phyloP scores from a whole-genome alignment of 2,329 filamentous ascomycete genomes.

The Dothidotthia symphoricarpi region DNA sequence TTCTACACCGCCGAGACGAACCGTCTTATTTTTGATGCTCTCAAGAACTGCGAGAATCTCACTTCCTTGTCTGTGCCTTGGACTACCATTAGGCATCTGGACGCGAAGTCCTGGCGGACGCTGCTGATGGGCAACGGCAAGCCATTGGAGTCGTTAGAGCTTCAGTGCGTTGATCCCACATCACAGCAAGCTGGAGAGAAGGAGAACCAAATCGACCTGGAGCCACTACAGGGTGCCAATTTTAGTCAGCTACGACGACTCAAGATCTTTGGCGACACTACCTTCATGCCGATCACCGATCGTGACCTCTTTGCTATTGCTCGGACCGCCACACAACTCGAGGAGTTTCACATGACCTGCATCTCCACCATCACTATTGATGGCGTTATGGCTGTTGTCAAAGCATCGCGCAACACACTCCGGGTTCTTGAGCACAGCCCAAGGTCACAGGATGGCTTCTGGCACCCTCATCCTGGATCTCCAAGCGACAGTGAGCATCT shows the following conservation, averaged over 20 bases:
- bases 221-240: constrained; percentile 49
- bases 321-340: constrained; percentile 51
- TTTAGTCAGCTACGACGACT: constrained; percentile 52
- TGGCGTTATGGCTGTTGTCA: constrained; percentile 53
- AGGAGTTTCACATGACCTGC: constrained; percentile 55
- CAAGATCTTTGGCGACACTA: constrained; percentile 56
- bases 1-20: constrained; percentile 54
- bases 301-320: constrained; percentile 52
- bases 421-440: constrained; percentile 55
- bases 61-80: constrained; percentile 53
- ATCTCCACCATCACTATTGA: constrained; percentile 54
- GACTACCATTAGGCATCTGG: constrained; percentile 53
- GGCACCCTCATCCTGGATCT: constrained; percentile 51
- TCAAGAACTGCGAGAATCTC: constrained; percentile 50
- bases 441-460: constrained; percentile 53
- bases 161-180: constrained; percentile 52
- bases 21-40: constrained; percentile 49
- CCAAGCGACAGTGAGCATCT: constrained; percentile 48
- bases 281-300: constrained; percentile 53
- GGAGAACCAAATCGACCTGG: constrained; percentile 44
- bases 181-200: constrained; percentile 44
- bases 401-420: constrained; percentile 49
- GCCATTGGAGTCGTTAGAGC: constrained; percentile 52
- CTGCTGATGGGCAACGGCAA: constrained; percentile 47
- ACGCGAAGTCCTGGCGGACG: constrained; percentile 49